Evolutionary conservation across 23 red algal genomes (phyloP).

Genomic region (Gracilaria domingensis): DNA sequence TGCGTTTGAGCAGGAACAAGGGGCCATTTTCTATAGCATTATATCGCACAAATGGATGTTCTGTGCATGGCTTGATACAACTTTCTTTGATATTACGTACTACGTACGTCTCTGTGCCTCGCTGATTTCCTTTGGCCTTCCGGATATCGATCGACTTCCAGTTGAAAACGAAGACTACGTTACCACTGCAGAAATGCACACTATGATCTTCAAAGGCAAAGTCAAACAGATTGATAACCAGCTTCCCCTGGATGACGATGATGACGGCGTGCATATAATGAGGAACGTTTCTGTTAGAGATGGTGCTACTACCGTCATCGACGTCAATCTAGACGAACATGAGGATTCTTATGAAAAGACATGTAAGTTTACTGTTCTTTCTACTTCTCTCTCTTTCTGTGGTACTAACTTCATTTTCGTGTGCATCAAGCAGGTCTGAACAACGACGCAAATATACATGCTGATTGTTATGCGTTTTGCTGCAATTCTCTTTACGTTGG

Average conservation of each 20-base stretch:
- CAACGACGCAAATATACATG: background rate
- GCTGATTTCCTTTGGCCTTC: background rate
- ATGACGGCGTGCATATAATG: background rate
- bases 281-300: background rate
- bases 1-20: background rate
- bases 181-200: background rate
- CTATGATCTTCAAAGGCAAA: background rate
- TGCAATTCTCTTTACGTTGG: slow-evolving; percentile 19
- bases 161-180: slow-evolving; percentile 9
- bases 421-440: background rate
- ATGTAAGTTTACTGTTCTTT: background rate
- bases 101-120: background rate
- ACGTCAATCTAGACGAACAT: background rate
- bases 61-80: slow-evolving; percentile 15
- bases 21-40: slow-evolving; percentile 25
- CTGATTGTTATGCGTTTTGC: slow-evolving; percentile 20
- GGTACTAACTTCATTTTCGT: background rate
- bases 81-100: too few species aligned
- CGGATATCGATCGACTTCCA: background rate
- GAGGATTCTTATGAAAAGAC: background rate
- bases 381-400: background rate
- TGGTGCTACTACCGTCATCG: background rate
- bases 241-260: background rate
- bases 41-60: background rate
- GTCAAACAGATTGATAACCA: background rate